Percentiles rank a stretch among this genome's conserved stretches.
These are phyloP conservation scores for Leishmania aethiopica DNA, from an alignment of 208 protist species.

Conservation along the genomic window DNA sequence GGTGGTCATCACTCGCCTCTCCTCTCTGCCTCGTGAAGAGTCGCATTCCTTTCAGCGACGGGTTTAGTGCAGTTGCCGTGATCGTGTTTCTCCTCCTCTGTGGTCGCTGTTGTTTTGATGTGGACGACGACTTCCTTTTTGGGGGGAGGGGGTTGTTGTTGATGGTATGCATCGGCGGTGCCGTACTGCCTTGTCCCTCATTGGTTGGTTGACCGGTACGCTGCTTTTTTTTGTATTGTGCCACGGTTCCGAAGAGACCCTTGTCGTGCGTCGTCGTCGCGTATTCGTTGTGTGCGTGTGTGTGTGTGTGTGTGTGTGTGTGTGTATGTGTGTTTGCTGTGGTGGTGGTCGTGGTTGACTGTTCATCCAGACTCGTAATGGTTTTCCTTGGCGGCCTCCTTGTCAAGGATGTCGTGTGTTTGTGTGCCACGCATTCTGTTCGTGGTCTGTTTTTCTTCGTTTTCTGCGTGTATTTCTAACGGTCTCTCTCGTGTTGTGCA, in stretches of 20 bases:
- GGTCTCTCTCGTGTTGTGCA: background rate
- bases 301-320: too few relatives aligned
- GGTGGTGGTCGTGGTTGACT: background rate
- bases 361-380: background rate
- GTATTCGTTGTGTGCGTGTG: too few relatives aligned
- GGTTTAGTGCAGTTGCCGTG: background rate
- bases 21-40: background rate
- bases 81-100: background rate
- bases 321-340: too few relatives aligned
- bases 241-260: background rate
- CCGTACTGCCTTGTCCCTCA: background rate
- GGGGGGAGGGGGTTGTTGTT: background rate
- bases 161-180: too few relatives aligned
- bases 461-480: background rate
- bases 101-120: background rate
- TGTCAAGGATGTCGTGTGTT: background rate
- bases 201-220: background rate
- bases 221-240: background rate
- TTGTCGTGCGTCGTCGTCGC: background rate
- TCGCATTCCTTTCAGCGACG: background rate
- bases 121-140: background rate
- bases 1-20: background rate
- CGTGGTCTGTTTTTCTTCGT: background rate
- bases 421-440: background rate
- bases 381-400: background rate